Base-by-base conservation (phyloP, 176 grass and related monocot genomes). In the Hordeum marinum region DNA sequence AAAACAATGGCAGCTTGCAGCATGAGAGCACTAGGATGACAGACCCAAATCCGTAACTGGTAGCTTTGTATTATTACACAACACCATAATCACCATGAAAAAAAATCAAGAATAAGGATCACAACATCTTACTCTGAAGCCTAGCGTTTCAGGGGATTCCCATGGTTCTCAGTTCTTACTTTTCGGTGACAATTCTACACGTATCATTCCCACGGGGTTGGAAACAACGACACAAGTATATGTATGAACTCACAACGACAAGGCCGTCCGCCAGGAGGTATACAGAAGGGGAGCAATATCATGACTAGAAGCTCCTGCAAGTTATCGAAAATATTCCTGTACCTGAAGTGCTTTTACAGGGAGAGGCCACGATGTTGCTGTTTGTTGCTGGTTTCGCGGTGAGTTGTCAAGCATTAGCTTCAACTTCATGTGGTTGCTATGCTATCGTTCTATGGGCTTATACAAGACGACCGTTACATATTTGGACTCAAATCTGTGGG, bases 401-500 rank as follows among this genome's bases (percentile, higher is more conserved):
- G 76, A 88, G 85, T 87, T 84, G 85, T 91, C 81, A 87, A 84
- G 85, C 85, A 78, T 86, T 70, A 87, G 80, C 69, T 71, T 84
- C 68, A 48, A 77, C 55, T 66, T 65, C 68, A 52, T 62, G 75
- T 10, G 59, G 76, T 0, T 60, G 63, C 81, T 84, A 90, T 63
- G 63, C 81, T 91, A 91, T 87, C 89, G 63, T 77, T 91, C 90
- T 21, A 91, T 86, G 57, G 96, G 96, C 84, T 99, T 99, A 20
- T 99, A 99, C 74, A 96, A 83, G 85, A 99, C 90, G 54, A 95
- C 88, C 0, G 96, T 99, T 31, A 92, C 96, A 85, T 99, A 96
- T 85, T 99, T 99, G 34, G 93, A 93, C 82, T 94, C 88, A 37
- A 99, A 95, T 86, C 96, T 91, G 89, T 96, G 93, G 79, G 96